A percentile compares a stretch with the other conserved stretches of the same genome.
Conservation (phyloP, 2,329 filamentous ascomycete genomes). For the Penicillium occitanis region DNA sequence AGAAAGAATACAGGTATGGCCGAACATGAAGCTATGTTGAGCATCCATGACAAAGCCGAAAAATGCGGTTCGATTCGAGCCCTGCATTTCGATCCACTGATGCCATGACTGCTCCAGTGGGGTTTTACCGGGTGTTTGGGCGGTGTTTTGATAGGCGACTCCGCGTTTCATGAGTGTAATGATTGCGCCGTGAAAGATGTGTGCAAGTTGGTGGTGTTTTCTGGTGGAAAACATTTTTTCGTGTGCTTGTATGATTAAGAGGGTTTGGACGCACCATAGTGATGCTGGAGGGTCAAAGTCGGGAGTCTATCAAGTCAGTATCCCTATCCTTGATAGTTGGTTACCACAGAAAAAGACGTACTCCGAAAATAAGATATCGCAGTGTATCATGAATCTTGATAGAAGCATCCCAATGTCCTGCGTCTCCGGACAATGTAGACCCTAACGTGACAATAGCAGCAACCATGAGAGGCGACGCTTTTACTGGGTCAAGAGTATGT, state of each 20-base stretch:
- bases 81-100: conserved; percentile 30
- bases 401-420: conserved; percentile 24
- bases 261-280: conserved; percentile 31
- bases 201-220: conserved; percentile 31
- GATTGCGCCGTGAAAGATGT: conserved; percentile 32
- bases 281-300: conserved; percentile 31
- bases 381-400: conserved; percentile 29
- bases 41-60: conserved; percentile 35
- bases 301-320: conserved; percentile 21
- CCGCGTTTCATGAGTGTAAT: conserved; percentile 32
- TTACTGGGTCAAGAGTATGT: conserved; percentile 25
- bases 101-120: conserved; percentile 26
- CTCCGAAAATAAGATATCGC: conserved; percentile 28
- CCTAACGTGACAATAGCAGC: conserved; percentile 31
- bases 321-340: neutral
- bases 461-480: conserved; percentile 27
- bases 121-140: conserved; percentile 6
- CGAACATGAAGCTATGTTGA: conserved; percentile 33
- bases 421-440: conserved; percentile 27
- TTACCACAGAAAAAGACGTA: conserved; percentile 11
- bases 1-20: conserved; percentile 30
- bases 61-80: conserved; percentile 29
- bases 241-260: conserved; percentile 29
- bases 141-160: conserved; percentile 24
- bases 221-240: conserved; percentile 32